Base-by-base conservation (phyloP, 2,329 filamentous ascomycete species). In the Xylariaceae sp. region DNA sequence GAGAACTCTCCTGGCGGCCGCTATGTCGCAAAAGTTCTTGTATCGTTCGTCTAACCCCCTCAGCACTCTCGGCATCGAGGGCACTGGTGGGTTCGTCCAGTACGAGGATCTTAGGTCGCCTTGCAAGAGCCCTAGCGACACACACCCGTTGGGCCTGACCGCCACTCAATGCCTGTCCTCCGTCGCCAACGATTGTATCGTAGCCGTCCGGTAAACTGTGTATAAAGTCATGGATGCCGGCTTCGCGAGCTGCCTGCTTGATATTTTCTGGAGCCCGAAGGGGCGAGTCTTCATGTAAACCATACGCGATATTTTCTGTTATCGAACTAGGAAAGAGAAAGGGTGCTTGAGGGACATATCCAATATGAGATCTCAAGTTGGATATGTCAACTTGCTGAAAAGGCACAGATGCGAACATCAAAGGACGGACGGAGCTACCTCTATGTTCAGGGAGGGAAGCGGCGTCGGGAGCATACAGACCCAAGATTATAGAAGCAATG, bases 51-150 rank as follows among this genome's bases (percentile, higher is more conserved):
- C 89, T 79, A 3, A 97, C 82, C 1, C 81, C 74, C 2, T 80
- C 80, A 0, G 90, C 87, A 34, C 83, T 88, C 64, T 87, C 83
- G 0, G 82, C 79, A 67, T 97, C 93, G 0, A 98, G 78, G 0
- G 89, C 88, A 23, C 87, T 90, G 0, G 93, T 97, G 1, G 92
- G 91, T 75, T 97, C 93, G 66, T 98, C 94, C 2, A 97, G 76
- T 2, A 97, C 82, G 14, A 97, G 75, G 2, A 97, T 78, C 36
- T 82, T 80, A 0, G 92, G 92, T 12, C 81, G 78, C 0, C 91
- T 82, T 0, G 90, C 82, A 0, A 97, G 77, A 0, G 92, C 92
- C 1, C 93, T 81, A 0, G 93, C 92, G 58, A 97, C 92, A 17
- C 87, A 87, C 2, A 97, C 73, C 1, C 92, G 82, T 71, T 97